Base-by-base conservation (phyloP, 768 basidiomycete genomes). In the Tylopilus sp. region DNA sequence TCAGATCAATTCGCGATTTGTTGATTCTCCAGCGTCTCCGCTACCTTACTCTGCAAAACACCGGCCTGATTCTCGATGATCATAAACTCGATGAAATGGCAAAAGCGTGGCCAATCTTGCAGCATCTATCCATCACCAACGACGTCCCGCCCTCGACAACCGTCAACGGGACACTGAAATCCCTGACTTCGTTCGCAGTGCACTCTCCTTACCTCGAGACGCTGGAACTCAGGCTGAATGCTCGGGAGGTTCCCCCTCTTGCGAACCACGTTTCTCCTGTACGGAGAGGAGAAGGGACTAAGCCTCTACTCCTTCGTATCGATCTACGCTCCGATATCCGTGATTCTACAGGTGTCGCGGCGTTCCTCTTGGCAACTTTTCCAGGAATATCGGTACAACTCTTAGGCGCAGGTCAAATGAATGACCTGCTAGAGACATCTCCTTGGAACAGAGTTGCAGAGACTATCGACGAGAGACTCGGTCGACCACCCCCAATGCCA, bases 381-480 rank as follows among this genome's bases (percentile, higher is more conserved):
- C 53, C 53, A 1, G 50, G 53, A 6, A 13, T 63, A 7, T n/a
- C 47, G 11, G 54, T 63, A n/a, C 13, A 46, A 4, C 42, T 62
- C 1, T 31, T 28, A 0, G 50, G 59, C 16, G 50, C 45, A 0
- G 43, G 19, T 13, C 31, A 38, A 10, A 58, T 52, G 51, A 40
- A 36, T 8, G 49, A 62, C 19, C n/a, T 61, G 29, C 38, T n/a
- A 3, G 63, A 58, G 29, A 54, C 50, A 1, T 64, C 56, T 11
- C 56, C 56, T n/a, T 63, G 62, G 62, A 58, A 58, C 25, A 62
- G 56, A n/a, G 63, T 64, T 1, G 45, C 56, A 8, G 54, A 58
- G 40, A 53, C 58, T 14, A 24, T 63, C 1, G 63, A 63, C 36
- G 51, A 62, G 22, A 37, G 17, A 3, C 40, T 63, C 6, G 59